These are phyloP conservation scores for Phylloporus arenicola DNA, from an alignment of 768 basidiomycete species.

Conservation along the genomic window DNA sequence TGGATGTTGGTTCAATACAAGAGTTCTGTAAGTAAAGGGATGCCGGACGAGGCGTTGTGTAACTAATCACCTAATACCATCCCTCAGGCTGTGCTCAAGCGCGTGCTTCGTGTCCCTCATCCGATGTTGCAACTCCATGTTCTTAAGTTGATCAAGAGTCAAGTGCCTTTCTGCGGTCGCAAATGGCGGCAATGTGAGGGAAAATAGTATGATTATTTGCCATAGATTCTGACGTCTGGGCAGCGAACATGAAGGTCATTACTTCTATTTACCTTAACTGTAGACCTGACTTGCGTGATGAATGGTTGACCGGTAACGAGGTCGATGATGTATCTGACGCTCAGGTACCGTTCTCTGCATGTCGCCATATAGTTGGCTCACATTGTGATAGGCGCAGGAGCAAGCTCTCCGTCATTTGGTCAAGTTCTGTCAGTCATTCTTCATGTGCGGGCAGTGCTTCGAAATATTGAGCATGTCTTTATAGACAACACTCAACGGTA, in stretches of 20 bases:
- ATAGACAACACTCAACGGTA: conserved; percentile 90
- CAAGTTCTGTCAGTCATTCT: conserved; percentile 72
- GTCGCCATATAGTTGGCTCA: conserved; percentile 7
- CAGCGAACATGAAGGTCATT: conserved; percentile 99
- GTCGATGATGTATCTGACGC: conserved; percentile 91
- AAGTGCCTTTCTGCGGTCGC: conserved; percentile 95
- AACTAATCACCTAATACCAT: conserved; percentile 11
- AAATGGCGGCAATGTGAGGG: conserved; percentile 94
- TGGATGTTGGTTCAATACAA: conserved; percentile 97
- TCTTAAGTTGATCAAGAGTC: conserved; percentile 96
- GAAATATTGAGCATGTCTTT: conserved; percentile 6
- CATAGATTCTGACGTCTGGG: conserved; percentile 11
- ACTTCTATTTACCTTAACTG: conserved; percentile 98
- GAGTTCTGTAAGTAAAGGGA: conserved; percentile 68
- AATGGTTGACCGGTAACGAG: conserved; percentile 93
- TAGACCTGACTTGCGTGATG: conserved; percentile 92
- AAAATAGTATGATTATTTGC: background rate
- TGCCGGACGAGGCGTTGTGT: background rate
- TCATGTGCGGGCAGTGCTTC: background rate
- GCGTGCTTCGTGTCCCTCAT: conserved; percentile 90
- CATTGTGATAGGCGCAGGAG: conserved; percentile 72
- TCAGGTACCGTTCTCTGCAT: conserved; percentile 46
- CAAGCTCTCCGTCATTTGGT: conserved; percentile 89
- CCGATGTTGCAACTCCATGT: conserved; percentile 92
- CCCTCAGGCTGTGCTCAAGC: conserved; percentile 86